Conservation (phyloP, 2,329 filamentous ascomycete species). For the Curvularia sp. region DNA sequence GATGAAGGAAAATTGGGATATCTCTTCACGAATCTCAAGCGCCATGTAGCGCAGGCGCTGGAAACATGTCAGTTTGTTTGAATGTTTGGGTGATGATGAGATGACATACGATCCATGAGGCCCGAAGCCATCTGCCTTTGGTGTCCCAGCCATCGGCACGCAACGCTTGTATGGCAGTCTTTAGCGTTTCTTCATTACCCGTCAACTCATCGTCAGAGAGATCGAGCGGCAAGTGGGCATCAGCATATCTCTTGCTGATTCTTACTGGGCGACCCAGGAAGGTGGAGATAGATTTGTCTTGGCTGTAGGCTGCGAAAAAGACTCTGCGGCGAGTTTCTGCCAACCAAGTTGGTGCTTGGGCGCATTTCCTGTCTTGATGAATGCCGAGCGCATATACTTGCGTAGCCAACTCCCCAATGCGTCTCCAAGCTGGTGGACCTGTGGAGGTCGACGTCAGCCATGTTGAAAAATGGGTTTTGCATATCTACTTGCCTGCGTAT, state of each 20-base stretch:
- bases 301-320: slow-evolving; percentile 40
- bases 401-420: slow-evolving; percentile 41
- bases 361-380: slow-evolving; percentile 39
- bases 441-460: neutral
- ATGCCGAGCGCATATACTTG: slow-evolving; percentile 44
- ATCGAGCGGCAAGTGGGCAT: slow-evolving; percentile 41
- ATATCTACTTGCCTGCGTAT: slow-evolving; percentile 42
- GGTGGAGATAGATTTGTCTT: slow-evolving; percentile 45
- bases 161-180: slow-evolving; percentile 28
- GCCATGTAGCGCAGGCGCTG: slow-evolving; percentile 36
- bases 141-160: slow-evolving; percentile 52
- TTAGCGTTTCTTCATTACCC: slow-evolving; percentile 24
- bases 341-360: slow-evolving; percentile 38
- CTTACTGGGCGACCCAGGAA: slow-evolving; percentile 45
- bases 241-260: slow-evolving; percentile 41
- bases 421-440: slow-evolving; percentile 43
- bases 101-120: slow-evolving; percentile 37
- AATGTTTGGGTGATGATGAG: neutral
- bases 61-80: slow-evolving; percentile 1
- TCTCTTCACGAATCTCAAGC: slow-evolving; percentile 40
- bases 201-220: slow-evolving; percentile 39
- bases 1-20: slow-evolving; percentile 39
- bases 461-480: too few relatives aligned
- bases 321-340: slow-evolving; percentile 38
- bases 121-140: slow-evolving; percentile 31